phyloP scores from a whole-genome alignment of 2,329 filamentous ascomycete species.

The Phaeoacremonium minimum region DNA sequence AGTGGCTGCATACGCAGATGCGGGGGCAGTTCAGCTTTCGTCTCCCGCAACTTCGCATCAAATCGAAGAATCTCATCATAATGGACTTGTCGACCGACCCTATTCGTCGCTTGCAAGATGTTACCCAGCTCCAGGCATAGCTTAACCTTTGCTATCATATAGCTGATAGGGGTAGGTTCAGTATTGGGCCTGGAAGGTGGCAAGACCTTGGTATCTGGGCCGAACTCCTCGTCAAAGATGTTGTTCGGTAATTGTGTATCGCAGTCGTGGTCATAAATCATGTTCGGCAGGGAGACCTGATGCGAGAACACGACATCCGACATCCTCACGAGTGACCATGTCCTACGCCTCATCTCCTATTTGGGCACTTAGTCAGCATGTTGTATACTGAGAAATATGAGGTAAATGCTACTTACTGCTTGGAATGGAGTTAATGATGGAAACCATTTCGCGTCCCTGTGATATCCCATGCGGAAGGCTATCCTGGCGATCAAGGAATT shows the following conservation, averaged over 20 bases:
- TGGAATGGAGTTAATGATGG: constrained; percentile 68
- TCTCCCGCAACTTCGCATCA: constrained; percentile 56
- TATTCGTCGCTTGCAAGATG: constrained; percentile 62
- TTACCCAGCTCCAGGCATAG: constrained; percentile 66
- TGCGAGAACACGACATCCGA: constrained; percentile 75
- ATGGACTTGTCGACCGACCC: constrained; percentile 47
- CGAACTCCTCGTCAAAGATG: constrained; percentile 76
- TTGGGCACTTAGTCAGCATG: no score
- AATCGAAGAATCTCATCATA: constrained; percentile 64
- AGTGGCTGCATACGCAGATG: constrained; percentile 73
- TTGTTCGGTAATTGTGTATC: constrained; percentile 74
- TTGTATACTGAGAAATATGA: background rate
- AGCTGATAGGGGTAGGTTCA: constrained; percentile 72
- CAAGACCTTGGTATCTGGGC: constrained; percentile 61
- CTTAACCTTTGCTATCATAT: constrained; percentile 71
- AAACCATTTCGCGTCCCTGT: constrained; percentile 73
- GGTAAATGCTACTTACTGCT: constrained; percentile 43
- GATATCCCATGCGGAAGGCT: constrained; percentile 69
- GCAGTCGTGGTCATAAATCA: constrained; percentile 70
- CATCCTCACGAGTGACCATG: constrained; percentile 69
- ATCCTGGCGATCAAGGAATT: constrained; percentile 51
- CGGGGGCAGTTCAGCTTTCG: constrained; percentile 67
- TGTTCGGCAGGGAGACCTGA: constrained; percentile 61
- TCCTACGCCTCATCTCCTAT: constrained; percentile 67
- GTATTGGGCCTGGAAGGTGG: constrained; percentile 63